These are phyloP conservation scores for Fusarium sp. DNA, from an alignment of 2,329 filamentous ascomycete genomes.

Conservation along the genomic window DNA sequence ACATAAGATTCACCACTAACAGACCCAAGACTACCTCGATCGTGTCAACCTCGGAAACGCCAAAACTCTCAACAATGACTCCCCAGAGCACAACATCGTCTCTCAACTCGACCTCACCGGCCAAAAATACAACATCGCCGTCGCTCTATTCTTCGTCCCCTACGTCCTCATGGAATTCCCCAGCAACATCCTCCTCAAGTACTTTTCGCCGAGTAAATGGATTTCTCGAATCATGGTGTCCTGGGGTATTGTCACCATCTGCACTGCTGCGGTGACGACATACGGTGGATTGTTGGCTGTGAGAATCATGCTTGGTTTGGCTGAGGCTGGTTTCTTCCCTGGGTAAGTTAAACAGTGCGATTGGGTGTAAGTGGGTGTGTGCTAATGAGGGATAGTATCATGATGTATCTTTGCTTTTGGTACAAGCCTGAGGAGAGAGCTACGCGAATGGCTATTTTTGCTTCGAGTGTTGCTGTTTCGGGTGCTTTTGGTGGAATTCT, in stretches of 20 bases:
- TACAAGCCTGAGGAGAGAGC: slow-evolving; percentile 68
- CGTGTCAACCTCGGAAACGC: slow-evolving; percentile 48
- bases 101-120: slow-evolving; percentile 44
- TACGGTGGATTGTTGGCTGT: slow-evolving; percentile 58
- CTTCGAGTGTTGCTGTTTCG: slow-evolving; percentile 64
- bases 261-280: slow-evolving; percentile 57
- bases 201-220: slow-evolving; percentile 48
- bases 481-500: slow-evolving; percentile 70
- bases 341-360: slow-evolving; percentile 30
- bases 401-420: slow-evolving; percentile 70
- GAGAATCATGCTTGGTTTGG: slow-evolving; percentile 60
- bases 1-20: neutral
- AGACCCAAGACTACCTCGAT: slow-evolving; percentile 38
- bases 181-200: slow-evolving; percentile 48
- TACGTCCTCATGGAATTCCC: slow-evolving; percentile 47
- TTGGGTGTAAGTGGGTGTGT: neutral
- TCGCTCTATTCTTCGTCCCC: slow-evolving; percentile 45
- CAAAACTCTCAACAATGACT: slow-evolving; percentile 47
- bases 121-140: slow-evolving; percentile 45
- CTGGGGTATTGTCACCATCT: slow-evolving; percentile 61
- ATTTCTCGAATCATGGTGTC: slow-evolving; percentile 52
- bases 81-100: slow-evolving; percentile 47
- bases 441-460: slow-evolving; percentile 68
- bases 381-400: slow-evolving; percentile 44
- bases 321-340: slow-evolving; percentile 63